Evolutionary conservation across 345 rosid genomes (phyloP).

Genomic region (Boechera retrofracta): DNA sequence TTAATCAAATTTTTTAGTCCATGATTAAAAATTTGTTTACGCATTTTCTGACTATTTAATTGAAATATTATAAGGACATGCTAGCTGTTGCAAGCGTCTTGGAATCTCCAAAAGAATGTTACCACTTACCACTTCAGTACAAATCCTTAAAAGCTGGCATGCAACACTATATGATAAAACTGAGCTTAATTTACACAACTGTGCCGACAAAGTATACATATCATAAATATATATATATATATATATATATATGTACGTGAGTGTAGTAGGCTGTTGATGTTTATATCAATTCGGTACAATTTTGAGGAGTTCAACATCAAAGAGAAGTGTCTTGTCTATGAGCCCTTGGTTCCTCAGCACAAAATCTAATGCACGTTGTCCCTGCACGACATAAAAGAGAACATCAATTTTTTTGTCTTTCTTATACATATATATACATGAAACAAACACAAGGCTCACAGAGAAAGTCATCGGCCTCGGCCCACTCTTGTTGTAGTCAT

Average conservation of each 20-base stretch:
- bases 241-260: not conserved
- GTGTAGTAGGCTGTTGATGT: not conserved
- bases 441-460: constrained; percentile 50
- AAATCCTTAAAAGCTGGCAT: not conserved
- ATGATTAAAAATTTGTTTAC: not conserved
- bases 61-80: not conserved
- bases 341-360: constrained; percentile 93
- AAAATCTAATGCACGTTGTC: constrained; percentile 94
- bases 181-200: constrained; percentile 29
- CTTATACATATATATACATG: not conserved
- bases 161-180: constrained; percentile 11
- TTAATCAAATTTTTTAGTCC: not conserved
- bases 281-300: constrained; percentile 55
- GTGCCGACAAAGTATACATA: constrained; percentile 24
- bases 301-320: constrained; percentile 92
- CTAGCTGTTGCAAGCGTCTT: not conserved
- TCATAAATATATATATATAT: not conserved
- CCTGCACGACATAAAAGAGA: constrained; percentile 54
- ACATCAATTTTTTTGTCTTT: not conserved
- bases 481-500: constrained; percentile 79
- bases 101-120: not conserved
- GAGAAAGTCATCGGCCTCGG: constrained; percentile 92
- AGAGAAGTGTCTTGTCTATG: constrained; percentile 91
- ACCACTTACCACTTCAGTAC: not conserved
- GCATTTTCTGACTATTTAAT: not conserved